Evolutionary conservation across 2,329 filamentous ascomycete genomes (phyloP), one percentile per base, ranked within the genome.

Genomic region (Microsporum ferrugineum): DNA sequence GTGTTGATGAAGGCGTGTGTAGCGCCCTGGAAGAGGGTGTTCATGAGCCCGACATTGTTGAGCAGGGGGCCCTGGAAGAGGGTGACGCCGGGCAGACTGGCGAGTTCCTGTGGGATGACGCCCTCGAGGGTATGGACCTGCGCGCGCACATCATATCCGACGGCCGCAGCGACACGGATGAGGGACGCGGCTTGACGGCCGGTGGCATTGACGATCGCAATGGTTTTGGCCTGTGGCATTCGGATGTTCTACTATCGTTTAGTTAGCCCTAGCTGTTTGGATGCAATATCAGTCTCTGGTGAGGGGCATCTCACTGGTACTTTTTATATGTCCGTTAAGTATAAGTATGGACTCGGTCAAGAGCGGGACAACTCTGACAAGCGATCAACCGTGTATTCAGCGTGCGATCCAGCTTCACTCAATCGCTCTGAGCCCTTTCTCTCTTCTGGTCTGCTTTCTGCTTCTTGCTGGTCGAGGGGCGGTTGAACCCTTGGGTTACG

Each of bases 1-100:
- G 94, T 99, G 78, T 99, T 99, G 78, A 97, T 91, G 75, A 97
- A 99, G 63, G 94, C 94, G 58, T 95, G 82, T 68, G 95, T 88
- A 27, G 89, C 88, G 64, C 89, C 90, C 41, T 82, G 79, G 79
- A 97, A 97, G 23, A 97, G 81, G 66, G 88, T 81, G 60, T 83
- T 80, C 70, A 96, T 88, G 66, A 96, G 75, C 1, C 79, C 79
- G 67, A 85, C 81, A 71, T 90, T 89, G 69, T 92, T 84, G 64
- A 87, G 82, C 64, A 87, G 69, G 71, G 83, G 65, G 73, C 88
- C 78, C 80, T 88, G 75, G 77, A 85, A 76, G 57, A 86, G 81
- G 58, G 87, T 88, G 69, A 95, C 87, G 74, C 95, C 95, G 58
- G 89, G 87, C 61, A 96, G 84, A 39, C 81, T 82, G 38, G 85